Conservation (phyloP, 768 basidiomycete genomes). For the Tricholoma bakamatsutake region DNA sequence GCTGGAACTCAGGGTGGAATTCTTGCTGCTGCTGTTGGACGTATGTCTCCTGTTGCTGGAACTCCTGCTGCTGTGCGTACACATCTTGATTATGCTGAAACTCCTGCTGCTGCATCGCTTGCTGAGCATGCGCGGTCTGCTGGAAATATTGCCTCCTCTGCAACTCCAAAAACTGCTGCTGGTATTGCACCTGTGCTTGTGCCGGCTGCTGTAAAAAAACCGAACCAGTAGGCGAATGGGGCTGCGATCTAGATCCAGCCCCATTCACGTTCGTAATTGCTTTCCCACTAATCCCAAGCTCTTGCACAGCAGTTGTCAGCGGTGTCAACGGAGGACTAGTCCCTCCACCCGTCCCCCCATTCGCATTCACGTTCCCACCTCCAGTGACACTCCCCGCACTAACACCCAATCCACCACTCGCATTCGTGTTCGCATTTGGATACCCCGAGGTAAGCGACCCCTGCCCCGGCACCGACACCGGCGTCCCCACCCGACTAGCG, state of each 20-base stretch:
- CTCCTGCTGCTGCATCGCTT: conserved; percentile 3
- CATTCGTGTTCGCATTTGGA: background rate
- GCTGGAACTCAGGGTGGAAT: conserved; percentile 1
- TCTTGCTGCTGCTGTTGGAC: conserved; percentile 7
- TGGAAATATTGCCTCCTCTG: conserved; percentile 27
- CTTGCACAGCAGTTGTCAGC: conserved; percentile 20
- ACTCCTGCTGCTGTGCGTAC: conserved; percentile 12
- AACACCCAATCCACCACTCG: background rate
- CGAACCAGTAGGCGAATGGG: conserved; percentile 31
- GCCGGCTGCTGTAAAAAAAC: conserved; percentile 16
- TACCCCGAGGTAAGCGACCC: background rate
- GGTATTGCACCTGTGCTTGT: conserved; percentile 16
- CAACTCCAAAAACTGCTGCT: conserved; percentile 18
- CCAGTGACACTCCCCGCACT: background rate
- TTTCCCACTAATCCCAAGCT: conserved; percentile 18
- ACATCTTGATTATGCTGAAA: conserved; percentile 14
- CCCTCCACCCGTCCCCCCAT: background rate
- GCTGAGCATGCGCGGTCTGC: conserved; percentile 17
- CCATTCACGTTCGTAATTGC: background rate
- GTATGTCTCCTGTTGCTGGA: background rate
- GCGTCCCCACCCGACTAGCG: conserved; percentile 29
- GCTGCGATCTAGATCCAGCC: conserved; percentile 22
- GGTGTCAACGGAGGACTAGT: conserved; percentile 17
- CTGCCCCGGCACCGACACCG: conserved; percentile 9
- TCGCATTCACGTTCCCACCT: conserved; percentile 4